Conservation (phyloP, 2,329 filamentous ascomycete genomes). For the Waltergamsia citrina region DNA sequence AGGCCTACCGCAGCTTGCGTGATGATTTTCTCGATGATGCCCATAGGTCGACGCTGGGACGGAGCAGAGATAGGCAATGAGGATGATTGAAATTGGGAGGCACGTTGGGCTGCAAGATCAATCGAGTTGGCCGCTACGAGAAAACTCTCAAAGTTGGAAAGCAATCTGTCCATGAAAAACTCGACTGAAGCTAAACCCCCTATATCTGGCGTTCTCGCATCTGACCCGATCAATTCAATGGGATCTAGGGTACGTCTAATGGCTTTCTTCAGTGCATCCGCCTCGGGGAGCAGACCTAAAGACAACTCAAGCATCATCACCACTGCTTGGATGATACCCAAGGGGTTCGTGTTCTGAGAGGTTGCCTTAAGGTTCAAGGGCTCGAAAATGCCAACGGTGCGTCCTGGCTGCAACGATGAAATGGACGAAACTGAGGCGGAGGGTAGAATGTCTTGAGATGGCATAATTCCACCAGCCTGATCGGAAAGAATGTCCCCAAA, state of each 20-base stretch:
- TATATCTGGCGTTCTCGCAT: constrained; percentile 6
- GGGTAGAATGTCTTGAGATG: constrained; percentile 5
- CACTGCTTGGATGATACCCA: constrained; percentile 7
- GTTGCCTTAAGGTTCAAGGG: constrained; percentile 6
- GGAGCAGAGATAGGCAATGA: neutral
- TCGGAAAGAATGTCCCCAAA: constrained; percentile 16
- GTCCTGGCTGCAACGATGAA: neutral
- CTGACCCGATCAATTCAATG: constrained; percentile 6
- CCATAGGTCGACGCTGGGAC: constrained; percentile 23
- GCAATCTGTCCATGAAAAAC: constrained; percentile 6
- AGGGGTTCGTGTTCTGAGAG: constrained; percentile 2
- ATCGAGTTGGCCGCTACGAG: constrained; percentile 8
- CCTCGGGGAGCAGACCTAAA: constrained; percentile 3
- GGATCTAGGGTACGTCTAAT: constrained; percentile 9
- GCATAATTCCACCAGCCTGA: constrained; percentile 10
- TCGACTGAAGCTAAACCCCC: constrained; percentile 6
- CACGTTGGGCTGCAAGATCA: too few relatives aligned
- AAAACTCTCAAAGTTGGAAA: constrained; percentile 7
- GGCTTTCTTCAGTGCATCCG: constrained; percentile 6
- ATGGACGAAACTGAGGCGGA: constrained; percentile 7
- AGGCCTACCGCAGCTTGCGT: constrained; percentile 25
- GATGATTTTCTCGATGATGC: constrained; percentile 33
- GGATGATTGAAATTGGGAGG: too few relatives aligned
- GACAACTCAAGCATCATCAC: constrained; percentile 7
- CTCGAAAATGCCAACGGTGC: constrained; percentile 7